A percentile compares a stretch with the other conserved stretches of the same genome.
phyloP scores from a whole-genome alignment of 192 early-diverging fungal genomes.

The Entomortierella lignicola region DNA sequence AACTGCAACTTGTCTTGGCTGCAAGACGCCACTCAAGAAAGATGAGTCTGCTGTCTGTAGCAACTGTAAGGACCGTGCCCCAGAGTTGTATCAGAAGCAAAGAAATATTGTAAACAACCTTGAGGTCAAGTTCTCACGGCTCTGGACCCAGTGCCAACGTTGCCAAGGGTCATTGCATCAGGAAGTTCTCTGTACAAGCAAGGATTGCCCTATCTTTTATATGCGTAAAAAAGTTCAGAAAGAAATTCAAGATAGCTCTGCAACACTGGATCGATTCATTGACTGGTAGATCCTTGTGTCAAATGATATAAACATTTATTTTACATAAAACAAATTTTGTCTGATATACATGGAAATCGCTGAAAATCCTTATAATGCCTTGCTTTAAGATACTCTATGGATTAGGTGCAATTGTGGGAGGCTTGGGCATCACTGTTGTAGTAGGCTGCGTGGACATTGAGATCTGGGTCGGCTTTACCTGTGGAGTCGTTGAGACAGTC shows the following conservation, averaged over 20 bases:
- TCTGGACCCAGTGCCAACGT: conserved; percentile 98
- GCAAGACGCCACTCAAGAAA: conserved; percentile 84
- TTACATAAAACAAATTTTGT: not conserved
- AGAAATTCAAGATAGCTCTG: conserved; percentile 82
- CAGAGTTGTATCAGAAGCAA: conserved; percentile 85
- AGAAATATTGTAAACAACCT: conserved; percentile 74
- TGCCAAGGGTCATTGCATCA: conserved; percentile 96
- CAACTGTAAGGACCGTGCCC: conserved; percentile 75
- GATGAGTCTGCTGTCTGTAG: conserved; percentile 83
- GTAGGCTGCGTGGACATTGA: too few relatives aligned
- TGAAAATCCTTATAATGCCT: too few relatives aligned
- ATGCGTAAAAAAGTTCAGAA: conserved; percentile 98
- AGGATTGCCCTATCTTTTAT: conserved; percentile 98
- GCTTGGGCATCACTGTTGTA: too few relatives aligned
- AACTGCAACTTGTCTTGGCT: conserved; percentile 91
- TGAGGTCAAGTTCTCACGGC: conserved; percentile 81
- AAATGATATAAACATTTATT: not conserved
- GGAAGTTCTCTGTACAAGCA: conserved; percentile 94
- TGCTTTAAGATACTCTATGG: too few relatives aligned
- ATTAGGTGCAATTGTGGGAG: too few relatives aligned
- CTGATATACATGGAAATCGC: too few relatives aligned
- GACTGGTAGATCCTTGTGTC: conserved; percentile 22
- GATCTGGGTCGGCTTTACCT: not conserved
- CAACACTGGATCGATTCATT: conserved; percentile 78
- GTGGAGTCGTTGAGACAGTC: too few relatives aligned